These are phyloP conservation scores for Fusarium sp. DNA, from an alignment of 2,329 filamentous ascomycete species.

Conservation along the genomic window DNA sequence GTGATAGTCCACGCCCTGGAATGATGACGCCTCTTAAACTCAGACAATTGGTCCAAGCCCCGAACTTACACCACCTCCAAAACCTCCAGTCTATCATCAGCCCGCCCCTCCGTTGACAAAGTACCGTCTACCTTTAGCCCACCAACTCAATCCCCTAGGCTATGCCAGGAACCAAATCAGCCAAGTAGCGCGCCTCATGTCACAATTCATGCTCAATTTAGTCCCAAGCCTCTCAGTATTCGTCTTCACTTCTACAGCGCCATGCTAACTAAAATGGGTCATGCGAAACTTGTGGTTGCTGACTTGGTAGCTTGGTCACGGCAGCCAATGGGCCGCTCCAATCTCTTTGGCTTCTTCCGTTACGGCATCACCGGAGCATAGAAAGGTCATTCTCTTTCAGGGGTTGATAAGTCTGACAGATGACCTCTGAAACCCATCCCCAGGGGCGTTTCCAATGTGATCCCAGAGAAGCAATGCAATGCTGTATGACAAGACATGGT, in stretches of 20 bases:
- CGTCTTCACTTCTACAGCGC: constrained; percentile 7
- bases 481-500: not conserved
- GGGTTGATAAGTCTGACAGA: not conserved
- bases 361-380: constrained; percentile 23
- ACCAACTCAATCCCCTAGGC: constrained; percentile 21
- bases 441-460: not conserved
- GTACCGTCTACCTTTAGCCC: constrained; percentile 31
- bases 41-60: constrained; percentile 17
- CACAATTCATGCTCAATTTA: constrained; percentile 2
- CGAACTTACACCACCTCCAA: constrained; percentile 29
- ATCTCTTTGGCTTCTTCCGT: not conserved
- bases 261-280: constrained; percentile 28
- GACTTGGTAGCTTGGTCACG: constrained; percentile 40
- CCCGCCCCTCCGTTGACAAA: constrained; percentile 14
- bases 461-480: not conserved
- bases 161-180: constrained; percentile 21
- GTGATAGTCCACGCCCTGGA: not conserved
- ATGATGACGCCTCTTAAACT: constrained; percentile 11
- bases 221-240: constrained; percentile 9
- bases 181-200: constrained; percentile 12
- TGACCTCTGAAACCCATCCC: not conserved
- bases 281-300: constrained; percentile 27
- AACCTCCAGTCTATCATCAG: constrained; percentile 12
- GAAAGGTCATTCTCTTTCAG: constrained; percentile 19
- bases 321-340: constrained; percentile 23